Evolutionary conservation across 495 filamentous ascomycete genomes (phyloP), one percentile per base, ranked within the genome.

Genomic region (Trichoderma orchidacearum): DNA sequence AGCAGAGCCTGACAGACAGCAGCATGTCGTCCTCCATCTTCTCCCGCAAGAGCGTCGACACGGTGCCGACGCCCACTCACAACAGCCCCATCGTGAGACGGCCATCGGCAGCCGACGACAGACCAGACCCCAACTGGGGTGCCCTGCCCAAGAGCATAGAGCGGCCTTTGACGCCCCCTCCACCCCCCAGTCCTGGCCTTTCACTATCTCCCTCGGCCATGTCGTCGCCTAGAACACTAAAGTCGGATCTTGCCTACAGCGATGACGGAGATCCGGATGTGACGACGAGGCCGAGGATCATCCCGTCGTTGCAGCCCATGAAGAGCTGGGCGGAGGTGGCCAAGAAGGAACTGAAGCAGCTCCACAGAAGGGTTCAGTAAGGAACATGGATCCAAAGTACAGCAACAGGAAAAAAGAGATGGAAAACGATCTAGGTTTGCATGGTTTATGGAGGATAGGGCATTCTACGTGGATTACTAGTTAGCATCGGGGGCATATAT

Each of bases 1-100:
- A 55, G n/a, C 27, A 25, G 18, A 55, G 53, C 34, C 15, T 38
- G 32, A 28, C 53, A n/a, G 53, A 55, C 23, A 55, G 53, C 53
- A 55, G 53, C 53, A 35, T 55, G 32, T 17, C 32, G 0, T 55
- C 53, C 18, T 55, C 53, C 32, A 29, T 55, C 1, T 55, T 55
- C 8, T 55, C 53, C 12, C 30, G 34, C 2, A 25, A 38, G 6
- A 55, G 53, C 53, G 15, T 27, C n/a, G 53, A 55, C 7, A 55
- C 53, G 15, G 32, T 28, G 32, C 34, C 53, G 18, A 55, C 53
- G 11, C 32, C 53, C 6, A 15, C 41, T 48, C 41, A 48, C 6
- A 45, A 45, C 36, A 48, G 41, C 21, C 41, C 41, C 11, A 12
- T 17, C 18, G 41, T 27, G 21, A 48, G 41, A 9, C 12, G n/a